Base-by-base conservation (phyloP, 257 asterid genomes). In the Salvia splendens region DNA sequence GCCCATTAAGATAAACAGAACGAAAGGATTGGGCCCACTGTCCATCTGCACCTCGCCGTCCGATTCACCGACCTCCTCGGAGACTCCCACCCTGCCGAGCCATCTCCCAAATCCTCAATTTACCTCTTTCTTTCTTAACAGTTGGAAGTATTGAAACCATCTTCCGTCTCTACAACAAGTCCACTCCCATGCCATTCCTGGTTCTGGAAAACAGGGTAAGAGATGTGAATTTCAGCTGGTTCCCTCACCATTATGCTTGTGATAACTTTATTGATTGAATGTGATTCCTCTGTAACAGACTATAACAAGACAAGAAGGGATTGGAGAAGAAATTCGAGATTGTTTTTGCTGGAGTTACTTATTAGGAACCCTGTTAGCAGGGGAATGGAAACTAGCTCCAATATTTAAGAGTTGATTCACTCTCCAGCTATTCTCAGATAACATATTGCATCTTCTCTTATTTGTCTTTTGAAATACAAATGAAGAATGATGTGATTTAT, bases 221-320 rank as follows among this genome's bases (percentile, higher is more conserved):
- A 40, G 9, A 41, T 24, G 15, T n/a, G 16, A 51, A 17, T 11
- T 32, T 51, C 14, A 6, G 48, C 64, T 24, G 3, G 8, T 56
- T 53, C 4, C n/a, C 46, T 53, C 4, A 16, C n/a, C 41, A 50
- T 43, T 43, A 36, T 68, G 65, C 15, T 73, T 69, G 17, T 48
- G 24, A 6, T 40, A 35, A 52, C 61, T 46, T 47, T 30, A 65
- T 45, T 61, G 24, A 35, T 10, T 30, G 54, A 55, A 65, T 55
- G 56, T 47, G 24, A 52, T 67, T 45, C 64, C 42, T 20, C 41
- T 43, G 12, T 60, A 9, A 74, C 89, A 83, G 89, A 65, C 64
- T 40, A 79, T 83, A 47, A 76, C 83, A 35, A 62, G 79, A 68
- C 86, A 81, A 76, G 77, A 61, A 41, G 86, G 76, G 16, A 42